A percentile compares a stretch with the other conserved stretches of the same genome.
Evolutionary conservation across 306 rosid genomes (phyloP).

Genomic region (Rosa multiflora): DNA sequence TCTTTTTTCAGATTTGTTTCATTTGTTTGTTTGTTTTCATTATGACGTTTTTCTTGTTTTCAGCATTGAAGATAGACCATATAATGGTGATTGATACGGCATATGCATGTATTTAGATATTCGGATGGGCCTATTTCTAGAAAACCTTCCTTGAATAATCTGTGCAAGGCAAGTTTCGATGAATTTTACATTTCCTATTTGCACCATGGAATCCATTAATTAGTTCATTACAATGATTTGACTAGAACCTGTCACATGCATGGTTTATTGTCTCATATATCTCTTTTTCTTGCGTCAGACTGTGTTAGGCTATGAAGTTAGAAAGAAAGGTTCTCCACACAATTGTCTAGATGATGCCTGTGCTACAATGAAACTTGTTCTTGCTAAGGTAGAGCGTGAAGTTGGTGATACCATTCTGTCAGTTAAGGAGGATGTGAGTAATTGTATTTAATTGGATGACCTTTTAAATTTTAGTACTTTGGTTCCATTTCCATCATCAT

Average conservation of each 20-base stretch:
- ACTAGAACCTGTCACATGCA: neutral
- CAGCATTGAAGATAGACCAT: too few relatives aligned
- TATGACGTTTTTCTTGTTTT: too few relatives aligned
- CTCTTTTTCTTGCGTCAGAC: neutral
- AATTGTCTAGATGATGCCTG: conserved; percentile 83
- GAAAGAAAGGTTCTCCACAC: conserved; percentile 66
- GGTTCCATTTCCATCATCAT: conserved; percentile 3
- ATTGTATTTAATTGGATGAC: conserved; percentile 10
- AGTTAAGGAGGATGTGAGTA: conserved; percentile 57
- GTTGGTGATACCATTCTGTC: conserved; percentile 41
- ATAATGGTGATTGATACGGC: too few relatives aligned
- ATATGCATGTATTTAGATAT: conserved; percentile 56
- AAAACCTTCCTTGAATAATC: conserved; percentile 77
- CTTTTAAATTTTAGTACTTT: conserved; percentile 1
- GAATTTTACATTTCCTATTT: neutral
- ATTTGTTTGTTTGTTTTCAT: too few relatives aligned
- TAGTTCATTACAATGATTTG: neutral
- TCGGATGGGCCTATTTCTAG: conserved; percentile 42
- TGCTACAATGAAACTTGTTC: conserved; percentile 93
- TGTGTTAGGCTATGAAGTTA: conserved; percentile 59
- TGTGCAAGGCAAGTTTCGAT: too few relatives aligned
- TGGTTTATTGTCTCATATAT: conserved; percentile 13
- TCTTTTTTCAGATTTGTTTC: too few relatives aligned
- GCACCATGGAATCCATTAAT: conserved; percentile 13
- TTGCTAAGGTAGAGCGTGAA: conserved; percentile 64